A percentile compares a stretch with the other conserved stretches of the same genome.
These are phyloP conservation scores for Geranium brycei DNA, from an alignment of 345 rosid genomes.

Conservation along the genomic window DNA sequence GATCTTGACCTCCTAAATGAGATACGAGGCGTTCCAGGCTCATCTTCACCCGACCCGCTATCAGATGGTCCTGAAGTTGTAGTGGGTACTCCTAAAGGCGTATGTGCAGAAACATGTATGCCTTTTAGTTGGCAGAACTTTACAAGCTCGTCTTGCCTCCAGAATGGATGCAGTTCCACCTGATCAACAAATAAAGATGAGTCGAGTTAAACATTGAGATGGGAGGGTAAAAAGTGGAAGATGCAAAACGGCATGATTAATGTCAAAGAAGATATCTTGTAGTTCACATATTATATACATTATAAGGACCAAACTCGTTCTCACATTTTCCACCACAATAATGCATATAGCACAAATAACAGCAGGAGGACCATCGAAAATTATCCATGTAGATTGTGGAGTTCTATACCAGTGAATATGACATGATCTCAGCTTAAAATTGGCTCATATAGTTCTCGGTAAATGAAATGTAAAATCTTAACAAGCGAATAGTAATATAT, in stretches of 20 bases:
- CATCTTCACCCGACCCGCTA: conserved; percentile 55
- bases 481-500: no score
- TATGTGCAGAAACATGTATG: conserved; percentile 59
- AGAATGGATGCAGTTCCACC: conserved; percentile 59
- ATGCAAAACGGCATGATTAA: background rate
- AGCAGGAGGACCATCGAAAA: no score
- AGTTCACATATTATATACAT: no score
- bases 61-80: conserved; percentile 40
- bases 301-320: no score
- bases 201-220: background rate
- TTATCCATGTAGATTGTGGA: no score
- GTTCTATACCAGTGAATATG: no score
- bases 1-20: conserved; percentile 54
- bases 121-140: conserved; percentile 44
- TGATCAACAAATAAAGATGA: conserved; percentile 6
- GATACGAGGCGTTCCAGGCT: conserved; percentile 54
- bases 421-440: no score
- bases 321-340: no score
- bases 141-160: conserved; percentile 59
- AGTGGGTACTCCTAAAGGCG: conserved; percentile 53
- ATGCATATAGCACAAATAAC: no score
- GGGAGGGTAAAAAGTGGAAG: background rate
- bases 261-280: no score
- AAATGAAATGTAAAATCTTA: no score
- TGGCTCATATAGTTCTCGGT: no score